Conservation (phyloP, 352 stramenopile genomes). For the Globisporangium cylindrosporum region DNA sequence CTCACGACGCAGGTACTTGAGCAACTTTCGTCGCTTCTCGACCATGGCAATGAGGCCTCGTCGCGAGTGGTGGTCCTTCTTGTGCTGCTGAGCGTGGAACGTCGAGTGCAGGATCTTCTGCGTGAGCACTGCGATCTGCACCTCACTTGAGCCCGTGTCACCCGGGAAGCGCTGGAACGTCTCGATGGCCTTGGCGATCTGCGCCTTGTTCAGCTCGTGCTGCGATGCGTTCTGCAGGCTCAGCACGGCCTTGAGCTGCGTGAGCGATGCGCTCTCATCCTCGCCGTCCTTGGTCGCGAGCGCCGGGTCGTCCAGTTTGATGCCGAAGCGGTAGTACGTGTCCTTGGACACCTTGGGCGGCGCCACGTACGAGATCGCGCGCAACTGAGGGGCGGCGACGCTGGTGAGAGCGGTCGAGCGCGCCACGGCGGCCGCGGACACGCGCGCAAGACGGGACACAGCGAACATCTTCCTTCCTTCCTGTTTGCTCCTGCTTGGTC, state of each 20-base stretch:
- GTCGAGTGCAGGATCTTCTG: constrained; percentile 84
- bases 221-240: constrained; percentile 78
- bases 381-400: constrained; percentile 8
- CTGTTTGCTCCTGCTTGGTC: background rate
- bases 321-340: constrained; percentile 63
- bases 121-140: constrained; percentile 83
- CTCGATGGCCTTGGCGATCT: constrained; percentile 75
- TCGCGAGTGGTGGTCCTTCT: constrained; percentile 88
- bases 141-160: constrained; percentile 83
- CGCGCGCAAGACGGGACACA: constrained; percentile 33
- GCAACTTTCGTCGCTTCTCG: constrained; percentile 80
- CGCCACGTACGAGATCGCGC: constrained; percentile 61
- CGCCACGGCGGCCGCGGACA: constrained; percentile 4
- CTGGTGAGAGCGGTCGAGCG: background rate
- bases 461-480: constrained; percentile 33
- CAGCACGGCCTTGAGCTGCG: constrained; percentile 66
- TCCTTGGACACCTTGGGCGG: constrained; percentile 50
- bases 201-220: constrained; percentile 79
- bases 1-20: constrained; percentile 83
- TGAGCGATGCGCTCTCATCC: constrained; percentile 29
- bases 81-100: constrained; percentile 68
- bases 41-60: constrained; percentile 85
- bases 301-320: constrained; percentile 49
- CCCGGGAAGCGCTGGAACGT: constrained; percentile 86
- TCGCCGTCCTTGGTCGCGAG: constrained; percentile 35